Evolutionary conservation across 495 filamentous ascomycete species (phyloP), one percentile per base, ranked within the genome.

Genomic region (Durotheca rogersii): DNA sequence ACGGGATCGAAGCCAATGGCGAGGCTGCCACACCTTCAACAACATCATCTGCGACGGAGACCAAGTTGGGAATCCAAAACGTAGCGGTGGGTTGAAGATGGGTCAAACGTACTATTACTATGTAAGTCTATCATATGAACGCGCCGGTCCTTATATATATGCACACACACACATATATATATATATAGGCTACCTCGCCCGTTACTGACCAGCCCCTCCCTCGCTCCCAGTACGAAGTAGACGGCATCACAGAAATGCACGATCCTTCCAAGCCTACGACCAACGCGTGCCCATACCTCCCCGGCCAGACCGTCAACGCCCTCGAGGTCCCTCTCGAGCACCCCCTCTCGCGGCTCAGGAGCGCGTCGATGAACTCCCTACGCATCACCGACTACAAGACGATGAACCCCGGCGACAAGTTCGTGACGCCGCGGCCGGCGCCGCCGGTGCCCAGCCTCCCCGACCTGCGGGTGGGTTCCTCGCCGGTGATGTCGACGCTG

Each of bases 91-190:
- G 16, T 75, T 96, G 46, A 93, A 87, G 67, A 93, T 93, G 87
- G 90, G 90, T 19, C 82, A 83, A n/a, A 90, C 82, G 6, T 95
- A 95, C 69, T 95, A 90, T 80, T 96, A 94, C 72, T 95, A 90
- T 71, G 89, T 93, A 69, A 70, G 89, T 70, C 11, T 49, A 41
- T 18, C 21, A n/a, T n/a, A n/a, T n/a, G n/a, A n/a, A n/a, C n/a
- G n/a, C n/a, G n/a, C n/a, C n/a, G n/a, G n/a, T n/a, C n/a, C n/a
- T n/a, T n/a, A n/a, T n/a, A n/a, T n/a, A n/a, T n/a, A n/a, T n/a
- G n/a, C n/a, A n/a, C n/a, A n/a, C n/a, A n/a, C n/a, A n/a, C n/a
- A n/a, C n/a, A n/a, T n/a, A n/a, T n/a, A n/a, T n/a, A n/a, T n/a
- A n/a, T n/a, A n/a, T n/a, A n/a, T n/a, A n/a, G 30, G 36, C 42